These are phyloP conservation scores for Pythium aristosporum DNA, from an alignment of 352 stramenopile genomes.

Conservation along the genomic window DNA sequence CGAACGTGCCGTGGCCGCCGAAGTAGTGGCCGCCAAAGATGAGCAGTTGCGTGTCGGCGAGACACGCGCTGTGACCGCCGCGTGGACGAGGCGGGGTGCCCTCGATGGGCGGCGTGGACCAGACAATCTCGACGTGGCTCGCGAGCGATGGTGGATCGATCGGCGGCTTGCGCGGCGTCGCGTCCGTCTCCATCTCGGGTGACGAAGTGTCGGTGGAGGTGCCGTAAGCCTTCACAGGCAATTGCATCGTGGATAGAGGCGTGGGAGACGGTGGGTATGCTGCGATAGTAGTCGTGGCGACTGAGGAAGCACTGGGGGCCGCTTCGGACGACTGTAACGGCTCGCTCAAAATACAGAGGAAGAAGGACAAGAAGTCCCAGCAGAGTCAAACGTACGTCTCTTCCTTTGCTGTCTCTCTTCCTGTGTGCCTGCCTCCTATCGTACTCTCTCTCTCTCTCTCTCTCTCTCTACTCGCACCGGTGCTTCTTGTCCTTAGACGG, in stretches of 20 bases:
- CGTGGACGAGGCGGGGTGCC: conserved; percentile 54
- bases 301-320: not conserved
- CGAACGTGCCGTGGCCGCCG: conserved; percentile 76
- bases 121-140: conserved; percentile 52
- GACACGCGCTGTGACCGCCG: conserved; percentile 65
- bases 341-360: not conserved
- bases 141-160: conserved; percentile 26
- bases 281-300: not conserved
- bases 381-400: not conserved
- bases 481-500: conserved; percentile 45
- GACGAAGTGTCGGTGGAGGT: not conserved
- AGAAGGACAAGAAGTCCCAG: too few relatives aligned
- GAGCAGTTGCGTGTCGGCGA: conserved; percentile 80
- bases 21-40: conserved; percentile 91
- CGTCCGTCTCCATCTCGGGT: conserved; percentile 2
- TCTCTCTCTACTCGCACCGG: not conserved
- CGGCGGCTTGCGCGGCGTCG: conserved; percentile 10
- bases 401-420: not conserved
- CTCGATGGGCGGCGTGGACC: conserved; percentile 55
- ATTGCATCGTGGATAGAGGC: conserved; percentile 5
- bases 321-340: not conserved
- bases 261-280: not conserved
- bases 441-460: conserved; percentile 5
- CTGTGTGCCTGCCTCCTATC: not conserved
- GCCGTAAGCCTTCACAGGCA: conserved; percentile 1